Evolutionary conservation across 2,329 filamentous ascomycete species (phyloP), one percentile per base, ranked within the genome.

Genomic region (Fusarium sororula): DNA sequence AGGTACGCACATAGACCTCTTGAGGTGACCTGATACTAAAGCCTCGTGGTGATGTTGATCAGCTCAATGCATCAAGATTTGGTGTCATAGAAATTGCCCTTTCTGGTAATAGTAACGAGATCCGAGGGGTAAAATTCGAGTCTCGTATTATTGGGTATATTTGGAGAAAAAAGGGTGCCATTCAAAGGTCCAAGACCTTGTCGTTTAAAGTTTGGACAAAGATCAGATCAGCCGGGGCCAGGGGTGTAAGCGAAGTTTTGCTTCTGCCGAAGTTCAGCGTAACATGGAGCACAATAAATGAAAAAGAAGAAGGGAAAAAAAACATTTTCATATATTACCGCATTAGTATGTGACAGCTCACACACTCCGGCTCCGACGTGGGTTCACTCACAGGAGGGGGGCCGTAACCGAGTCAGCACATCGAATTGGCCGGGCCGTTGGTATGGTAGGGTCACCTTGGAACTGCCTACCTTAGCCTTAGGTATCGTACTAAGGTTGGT

Each of bases 141-240:
- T 58, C 35, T 48, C 35, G 37, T 44, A 37, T 22, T 38, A 45
- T 56, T 56, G 47, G 24, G 35, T 26, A 42, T 41, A 32, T 38
- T 53, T 26, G 58, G 37, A 63, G 26, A 26, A 51, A 51, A 35
- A 58, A 56, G 42, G 48, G 47, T 62, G 39, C 24, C 38, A 56
- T 64, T 57, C 38, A 45, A 41, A 71, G 38, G 44, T 57, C 44
- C 35, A 39, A 56, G 51, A 63, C 71, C 63, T 26, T 66, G 66
- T 61, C 54, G 57, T 58, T 68, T 74, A 73, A 73, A 62, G 70
- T 73, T 74, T 64, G 50, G 24, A 51, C 66, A 73, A 73, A 73
- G 71, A 73, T 73, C 66, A 73, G 71, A 72, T 73, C 71, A 73
- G 71, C 66, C 58, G 41, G 57, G 69, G 70, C 67, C 62, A 51